Base-by-base conservation (phyloP, 352 stramenopile genomes). In the Globisporangium uncinulatum region DNA sequence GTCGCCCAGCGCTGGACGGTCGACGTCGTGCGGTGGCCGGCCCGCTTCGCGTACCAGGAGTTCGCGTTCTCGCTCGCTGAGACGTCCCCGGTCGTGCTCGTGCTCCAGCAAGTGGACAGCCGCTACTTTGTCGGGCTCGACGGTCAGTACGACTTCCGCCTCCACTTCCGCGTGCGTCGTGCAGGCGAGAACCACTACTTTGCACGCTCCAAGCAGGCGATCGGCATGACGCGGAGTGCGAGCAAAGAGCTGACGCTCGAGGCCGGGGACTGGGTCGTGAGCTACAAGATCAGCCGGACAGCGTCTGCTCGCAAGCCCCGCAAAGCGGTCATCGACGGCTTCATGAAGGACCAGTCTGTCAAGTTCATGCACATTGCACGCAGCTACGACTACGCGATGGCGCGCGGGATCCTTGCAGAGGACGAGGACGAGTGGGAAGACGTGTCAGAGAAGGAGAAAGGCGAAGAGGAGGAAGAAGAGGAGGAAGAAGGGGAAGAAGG, bases 121-220 rank as follows among this genome's bases (percentile, higher is more conserved):
- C 70, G 70, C 39, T 74, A 74, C 64, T 74, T 73, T 36, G 56
- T 58, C 2, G 70, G 70, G 5, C 64, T 78, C n/a, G 66, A 73
- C 15, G 70, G 70, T 4, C 64, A 66, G 54, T 78, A 73, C 55
- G 49, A 62, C 39, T 78, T 70, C 66, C 37, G 39, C 7, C 51
- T 78, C 20, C 61, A 71, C 66, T 70, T 78, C 51, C 62, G 62
- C 45, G 51, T 78, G 45, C 62, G 66, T 14, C 53, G 56, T 31
- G 59, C 59, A 13, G 66, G 65, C 6, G 63, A 70, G 39, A 59
- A 6, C 42, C 56, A 66, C n/a, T 68, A 66, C 62, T 66, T 62
- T 19, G 62, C 56, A 15, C 66, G 59, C 53, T 63, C 42, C 41
- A 67, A 58, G 57, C 61, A 65, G 37, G 61, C 46, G 21, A 55